A percentile compares a stretch with the other conserved stretches of the same genome.
Conservation (phyloP, 2,329 filamentous ascomycete genomes). For the Arachnopeziza araneosa region DNA sequence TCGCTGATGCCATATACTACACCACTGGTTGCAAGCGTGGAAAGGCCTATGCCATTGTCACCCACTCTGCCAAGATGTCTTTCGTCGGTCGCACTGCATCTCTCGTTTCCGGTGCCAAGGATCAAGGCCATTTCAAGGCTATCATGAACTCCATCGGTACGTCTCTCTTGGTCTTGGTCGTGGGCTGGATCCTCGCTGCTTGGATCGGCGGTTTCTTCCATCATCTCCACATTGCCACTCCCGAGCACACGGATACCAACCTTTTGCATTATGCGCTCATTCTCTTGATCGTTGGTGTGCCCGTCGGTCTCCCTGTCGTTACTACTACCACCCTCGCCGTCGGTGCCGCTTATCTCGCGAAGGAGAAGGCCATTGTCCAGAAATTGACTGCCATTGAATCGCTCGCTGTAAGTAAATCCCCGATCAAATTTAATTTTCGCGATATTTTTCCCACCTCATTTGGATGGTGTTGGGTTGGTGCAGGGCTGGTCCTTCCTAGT, state of each 20-base stretch:
- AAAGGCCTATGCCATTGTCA: conserved; percentile 65
- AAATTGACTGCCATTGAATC: conserved; percentile 77
- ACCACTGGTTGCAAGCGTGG: conserved; percentile 78
- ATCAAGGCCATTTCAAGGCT: conserved; percentile 74
- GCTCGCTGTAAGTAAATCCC: conserved; percentile 41
- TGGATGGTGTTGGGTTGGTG: not conserved
- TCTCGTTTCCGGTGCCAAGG: conserved; percentile 68
- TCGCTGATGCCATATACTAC: conserved; percentile 72
- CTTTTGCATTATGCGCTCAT: conserved; percentile 64
- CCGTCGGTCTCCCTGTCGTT: conserved; percentile 73
- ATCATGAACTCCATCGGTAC: conserved; percentile 81
- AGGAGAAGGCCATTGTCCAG: conserved; percentile 75
- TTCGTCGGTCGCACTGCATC: conserved; percentile 73
- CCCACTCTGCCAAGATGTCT: conserved; percentile 62
- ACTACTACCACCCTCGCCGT: conserved; percentile 74
- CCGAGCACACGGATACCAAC: conserved; percentile 53
- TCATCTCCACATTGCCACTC: conserved; percentile 56
- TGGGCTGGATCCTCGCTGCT: conserved; percentile 68
- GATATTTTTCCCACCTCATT: not conserved
- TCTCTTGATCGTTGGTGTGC: conserved; percentile 71
- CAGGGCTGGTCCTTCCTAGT: not conserved
- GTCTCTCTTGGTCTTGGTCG: conserved; percentile 66
- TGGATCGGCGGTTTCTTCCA: conserved; percentile 80
- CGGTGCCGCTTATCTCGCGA: conserved; percentile 69
- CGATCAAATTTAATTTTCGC: too few species aligned